A percentile compares a stretch with the other conserved stretches of the same genome.
phyloP scores from a whole-genome alignment of 2,329 filamentous ascomycete species.

The Colletotrichum tofieldiae region DNA sequence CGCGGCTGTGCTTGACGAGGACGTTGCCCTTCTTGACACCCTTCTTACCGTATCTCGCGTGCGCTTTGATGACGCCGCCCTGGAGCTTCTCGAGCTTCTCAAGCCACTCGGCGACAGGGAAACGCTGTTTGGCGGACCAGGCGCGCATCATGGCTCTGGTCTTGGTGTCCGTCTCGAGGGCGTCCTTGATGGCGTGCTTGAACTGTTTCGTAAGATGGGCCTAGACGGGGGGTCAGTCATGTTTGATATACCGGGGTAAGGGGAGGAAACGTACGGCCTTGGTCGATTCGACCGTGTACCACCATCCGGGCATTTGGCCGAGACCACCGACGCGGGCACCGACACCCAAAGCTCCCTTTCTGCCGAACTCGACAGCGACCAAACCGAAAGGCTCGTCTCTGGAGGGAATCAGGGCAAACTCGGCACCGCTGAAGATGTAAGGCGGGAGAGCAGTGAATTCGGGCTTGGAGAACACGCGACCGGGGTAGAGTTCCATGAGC shows the following conservation, averaged over 20 bases:
- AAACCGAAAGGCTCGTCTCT: conserved; percentile 79
- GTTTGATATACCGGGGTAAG: not conserved
- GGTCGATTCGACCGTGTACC: conserved; percentile 78
- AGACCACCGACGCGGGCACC: conserved; percentile 77
- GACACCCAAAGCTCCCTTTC: conserved; percentile 78
- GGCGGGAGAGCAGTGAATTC: conserved; percentile 77
- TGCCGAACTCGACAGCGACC: conserved; percentile 78
- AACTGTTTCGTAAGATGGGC: conserved; percentile 77
- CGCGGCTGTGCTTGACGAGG: conserved; percentile 38
- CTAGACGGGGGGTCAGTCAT: not conserved
- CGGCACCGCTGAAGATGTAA: conserved; percentile 77
- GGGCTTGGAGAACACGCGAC: conserved; percentile 76
- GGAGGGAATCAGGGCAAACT: conserved; percentile 79
- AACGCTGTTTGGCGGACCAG: conserved; percentile 75
- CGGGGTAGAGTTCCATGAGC: conserved; percentile 77
- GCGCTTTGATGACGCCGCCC: conserved; percentile 70
- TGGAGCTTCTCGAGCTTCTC: conserved; percentile 76
- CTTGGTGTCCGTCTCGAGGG: conserved; percentile 69
- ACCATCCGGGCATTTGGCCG: conserved; percentile 80
- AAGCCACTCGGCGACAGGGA: conserved; percentile 78
- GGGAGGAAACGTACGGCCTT: conserved; percentile 57
- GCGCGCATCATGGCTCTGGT: conserved; percentile 75
- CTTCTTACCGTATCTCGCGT: conserved; percentile 47
- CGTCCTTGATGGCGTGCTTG: conserved; percentile 73
- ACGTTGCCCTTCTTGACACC: conserved; percentile 40